Base-by-base conservation (phyloP, 1,284 basidiomycete genomes). In the Wallemia mellicola region DNA sequence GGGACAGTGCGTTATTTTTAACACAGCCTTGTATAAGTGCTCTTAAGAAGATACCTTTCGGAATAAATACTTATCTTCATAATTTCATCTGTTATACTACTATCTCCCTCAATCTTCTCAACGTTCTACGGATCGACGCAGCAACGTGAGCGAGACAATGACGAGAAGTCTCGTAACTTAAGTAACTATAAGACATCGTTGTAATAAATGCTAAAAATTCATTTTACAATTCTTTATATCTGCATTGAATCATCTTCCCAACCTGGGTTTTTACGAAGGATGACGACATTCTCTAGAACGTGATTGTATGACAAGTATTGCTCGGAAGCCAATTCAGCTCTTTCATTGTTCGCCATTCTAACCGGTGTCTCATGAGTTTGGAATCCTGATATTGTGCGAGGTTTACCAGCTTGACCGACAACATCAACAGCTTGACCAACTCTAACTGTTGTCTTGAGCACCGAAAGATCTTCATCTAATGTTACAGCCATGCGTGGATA, bases 401-500 rank as follows among this genome's bases (percentile, higher is more conserved):
- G 86, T 70, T 89, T 89, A 38, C 86, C 86, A 0, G 86, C 86
- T 72, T 88, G 86, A 14, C 86, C 86, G 55, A 89, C 84, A 58
- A 87, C 83, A 65, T 89, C 86, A 63, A 89, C 80, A 9, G 86
- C 86, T 77, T 85, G 63, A 48, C 92, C 92, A 30, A 98, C 94
- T 27, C 94, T 82, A 28, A 96, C 91, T 5, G 86, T 88, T 26
- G 94, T 86, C 1, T 88, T 82, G 62, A 82, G 74, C 66, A 77
- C 79, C 64, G 86, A 78, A 60, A 91, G 79, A 62, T 89, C 78
- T 71, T 95, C 91, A 71, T 95, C 82, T 27, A 98, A 80, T 1
- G 91, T 95, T 69, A 98, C 95, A 65, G 98, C 73, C 82, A 98
- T 95, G 61, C 94, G 81, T 25, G 94, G 94, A 72, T 88, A 94